Evolutionary conservation across 768 basidiomycete genomes (phyloP), one percentile per base, ranked within the genome.

Genomic region (Naganishia onofrii): DNA sequence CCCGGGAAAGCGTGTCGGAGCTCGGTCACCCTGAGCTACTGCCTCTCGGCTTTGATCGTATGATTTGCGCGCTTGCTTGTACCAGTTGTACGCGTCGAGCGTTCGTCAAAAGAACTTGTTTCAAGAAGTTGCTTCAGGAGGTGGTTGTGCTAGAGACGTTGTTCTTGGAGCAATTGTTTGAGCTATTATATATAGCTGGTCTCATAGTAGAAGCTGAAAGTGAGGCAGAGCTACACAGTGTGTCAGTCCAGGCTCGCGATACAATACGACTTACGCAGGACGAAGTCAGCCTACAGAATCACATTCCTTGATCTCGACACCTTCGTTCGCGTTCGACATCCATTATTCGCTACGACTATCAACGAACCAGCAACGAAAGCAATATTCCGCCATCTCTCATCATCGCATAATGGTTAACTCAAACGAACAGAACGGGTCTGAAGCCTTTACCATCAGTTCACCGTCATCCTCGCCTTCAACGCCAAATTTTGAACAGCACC

Each of bases 401-500:
- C 57, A n/a, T 8, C 17, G 5, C 54, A 38, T 4, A 15, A 63
- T 63, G 60, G 21, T 21, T 26, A n/a, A 44, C 60, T 42, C 36
- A 1, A 26, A 10, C 13, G 23, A 13, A 44, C 7, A 7, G 12
- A 44, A 63, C 60, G 38, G 60, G 15, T 17, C 19, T 1, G 60
- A 17, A 3, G 38, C 21, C n/a, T 63, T 63, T 29, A 29, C 38
- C 2, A 63, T 63, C 60, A 63, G 60, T 42, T 63, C 60, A 34
- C 60, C 60, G 1, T 63, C 60, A 42, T 42, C 60, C 38, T 63
- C 60, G 60, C 60, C 60, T 12, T 42, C 60, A 4, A 19, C 60
- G 28, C 29, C 60, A 21, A 63, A 42, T 29, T 63, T 63, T 26
- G 42, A 63, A 13, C 60, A 63, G 38, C 7, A 42, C 12, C 38